These are phyloP conservation scores for Fusarium mundagurra DNA, from an alignment of 2,329 filamentous ascomycete species.

Conservation along the genomic window DNA sequence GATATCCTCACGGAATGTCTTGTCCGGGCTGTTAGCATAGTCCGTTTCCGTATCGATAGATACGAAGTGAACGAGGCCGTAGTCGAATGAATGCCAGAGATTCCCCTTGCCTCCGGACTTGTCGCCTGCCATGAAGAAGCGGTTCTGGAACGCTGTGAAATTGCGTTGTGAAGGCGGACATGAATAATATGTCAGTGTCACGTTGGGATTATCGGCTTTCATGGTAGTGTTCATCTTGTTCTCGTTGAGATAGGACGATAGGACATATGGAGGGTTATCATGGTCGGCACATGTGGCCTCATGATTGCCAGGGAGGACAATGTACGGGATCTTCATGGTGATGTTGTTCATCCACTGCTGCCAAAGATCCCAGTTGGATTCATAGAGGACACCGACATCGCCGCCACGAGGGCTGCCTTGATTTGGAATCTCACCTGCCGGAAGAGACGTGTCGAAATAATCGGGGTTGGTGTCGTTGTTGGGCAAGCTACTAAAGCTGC, in stretches of 20 bases:
- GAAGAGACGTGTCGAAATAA: background rate
- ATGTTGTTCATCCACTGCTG: constrained; percentile 1
- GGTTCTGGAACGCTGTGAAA: constrained; percentile 1
- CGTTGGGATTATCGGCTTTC: background rate
- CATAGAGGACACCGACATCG: background rate
- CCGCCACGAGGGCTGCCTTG: background rate
- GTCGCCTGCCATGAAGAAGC: background rate
- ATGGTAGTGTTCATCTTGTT: background rate
- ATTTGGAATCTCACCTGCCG: background rate
- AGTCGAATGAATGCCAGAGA: constrained; percentile 1
- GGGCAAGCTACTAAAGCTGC: background rate
- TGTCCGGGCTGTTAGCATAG: background rate
- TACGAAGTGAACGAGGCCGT: background rate
- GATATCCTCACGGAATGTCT: background rate
- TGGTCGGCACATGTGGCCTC: background rate
- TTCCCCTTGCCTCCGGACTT: background rate
- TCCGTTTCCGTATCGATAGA: constrained; percentile 3
- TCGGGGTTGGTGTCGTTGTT: background rate
- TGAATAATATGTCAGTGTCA: background rate
- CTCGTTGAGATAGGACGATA: background rate
- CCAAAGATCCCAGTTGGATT: constrained; percentile 10
- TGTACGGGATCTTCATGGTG: background rate
- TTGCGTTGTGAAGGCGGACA: background rate
- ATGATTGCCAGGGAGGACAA: background rate
- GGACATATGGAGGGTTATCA: background rate